A percentile compares a stretch with the other conserved stretches of the same genome.
phyloP scores from a whole-genome alignment of 2,329 filamentous ascomycete genomes.

The Scytalidium sp. region DNA sequence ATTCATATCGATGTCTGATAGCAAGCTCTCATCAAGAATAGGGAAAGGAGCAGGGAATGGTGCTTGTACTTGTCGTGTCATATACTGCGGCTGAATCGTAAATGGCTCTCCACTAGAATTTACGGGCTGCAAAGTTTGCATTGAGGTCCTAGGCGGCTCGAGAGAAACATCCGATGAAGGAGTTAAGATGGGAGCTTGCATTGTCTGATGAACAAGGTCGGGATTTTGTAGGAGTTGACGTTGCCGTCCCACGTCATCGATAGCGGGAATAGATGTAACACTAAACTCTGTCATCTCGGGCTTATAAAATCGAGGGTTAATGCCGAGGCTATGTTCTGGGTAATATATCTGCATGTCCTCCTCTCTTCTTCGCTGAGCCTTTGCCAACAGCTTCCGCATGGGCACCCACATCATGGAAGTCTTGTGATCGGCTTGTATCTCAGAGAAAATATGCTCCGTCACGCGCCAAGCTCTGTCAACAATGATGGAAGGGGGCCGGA shows the following conservation, averaged over 20 bases:
- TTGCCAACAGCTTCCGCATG: slow-evolving; percentile 56
- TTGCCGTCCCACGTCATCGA: not conserved
- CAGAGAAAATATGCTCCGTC: slow-evolving; percentile 28
- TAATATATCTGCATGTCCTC: slow-evolving; percentile 38
- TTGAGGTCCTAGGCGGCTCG: no score
- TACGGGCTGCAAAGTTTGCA: no score
- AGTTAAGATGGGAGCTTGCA: not conserved
- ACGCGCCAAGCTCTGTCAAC: slow-evolving; percentile 38
- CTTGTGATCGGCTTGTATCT: slow-evolving; percentile 1
- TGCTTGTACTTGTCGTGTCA: slow-evolving; percentile 10
- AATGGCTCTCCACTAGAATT: not conserved
- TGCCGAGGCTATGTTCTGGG: slow-evolving; percentile 6
- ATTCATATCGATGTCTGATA: slow-evolving; percentile 24
- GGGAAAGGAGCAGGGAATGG: slow-evolving; percentile 12
- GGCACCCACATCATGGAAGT: slow-evolving; percentile 62
- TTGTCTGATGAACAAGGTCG: not conserved
- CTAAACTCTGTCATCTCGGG: not conserved
- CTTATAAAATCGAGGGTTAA: slow-evolving; percentile 2
- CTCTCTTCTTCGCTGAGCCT: slow-evolving; percentile 51
- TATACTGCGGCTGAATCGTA: not conserved
- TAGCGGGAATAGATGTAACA: not conserved
- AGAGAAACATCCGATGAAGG: not conserved
- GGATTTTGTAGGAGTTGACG: not conserved
- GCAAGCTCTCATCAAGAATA: slow-evolving; percentile 21
- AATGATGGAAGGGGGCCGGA: slow-evolving; percentile 30